Evolutionary conservation across 148 eudicot species (phyloP), one percentile per base, ranked within the genome.

Genomic region (Tetragonia tetragonoides): DNA sequence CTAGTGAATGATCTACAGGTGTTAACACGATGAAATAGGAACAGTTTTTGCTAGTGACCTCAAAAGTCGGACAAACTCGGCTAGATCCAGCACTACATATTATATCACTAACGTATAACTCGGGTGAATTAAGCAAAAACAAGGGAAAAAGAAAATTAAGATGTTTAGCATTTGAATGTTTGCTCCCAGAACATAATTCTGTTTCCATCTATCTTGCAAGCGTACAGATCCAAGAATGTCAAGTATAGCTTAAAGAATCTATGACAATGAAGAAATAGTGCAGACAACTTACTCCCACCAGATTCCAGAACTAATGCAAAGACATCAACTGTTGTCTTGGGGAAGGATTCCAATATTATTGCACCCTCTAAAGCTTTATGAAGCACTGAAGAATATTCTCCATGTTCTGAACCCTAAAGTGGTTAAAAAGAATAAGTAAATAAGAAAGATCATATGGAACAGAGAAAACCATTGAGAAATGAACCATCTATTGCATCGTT

Each of bases 281-380:
- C 53, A 53, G 68, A 84, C 59, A 41, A 70, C 99, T 91, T 91
- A 95, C 99, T 84, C 74, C 97, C 99, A 72, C 97, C 97, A 75
- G 99, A 93, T 88, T 95, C 99, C 87, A 93, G 84, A 44, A 95
- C 93, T 84, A 95, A 88, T 75, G 97, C 99, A 87, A 95, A 95
- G 67, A 95, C 94, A 84, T 95, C 99, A 23, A 95, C 97, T 65
- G 97, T 93, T 61, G 99, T 93, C 87, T 95, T 95, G 37, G 99
- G 99, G 70, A 95, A 95, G 23, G 93, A 91, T 67, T 93, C 97
- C 83, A 95, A 81, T 68, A 91, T 89, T 76, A 95, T 95, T 42
- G 95, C 90, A 81, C 99, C 97, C 79, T 95, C 99, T 83, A 95
- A 86, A 72, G 99, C 91, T 87, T 95, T 93, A 81, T 95, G 97